Percentiles rank a stretch among this genome's conserved stretches.
Evolutionary conservation across 129 eudicot genomes (phyloP).

Genomic region (Ambrosia trifida): DNA sequence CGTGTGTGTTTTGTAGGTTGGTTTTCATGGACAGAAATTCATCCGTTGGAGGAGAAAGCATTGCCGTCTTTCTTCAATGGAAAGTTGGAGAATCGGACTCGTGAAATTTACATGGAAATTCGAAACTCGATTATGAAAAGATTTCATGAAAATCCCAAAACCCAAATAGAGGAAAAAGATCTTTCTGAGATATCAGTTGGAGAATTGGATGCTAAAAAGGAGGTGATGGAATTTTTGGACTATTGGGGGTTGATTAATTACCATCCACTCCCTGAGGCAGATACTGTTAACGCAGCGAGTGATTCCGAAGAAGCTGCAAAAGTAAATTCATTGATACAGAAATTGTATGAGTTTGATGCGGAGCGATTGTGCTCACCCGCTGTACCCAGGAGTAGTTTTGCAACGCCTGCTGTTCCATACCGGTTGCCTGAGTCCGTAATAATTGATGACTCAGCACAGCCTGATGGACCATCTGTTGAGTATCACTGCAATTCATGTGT

Average conservation of each 20-base stretch:
- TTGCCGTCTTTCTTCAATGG: conserved; percentile 88
- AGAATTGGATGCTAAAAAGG: conserved; percentile 72
- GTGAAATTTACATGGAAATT: conserved; percentile 77
- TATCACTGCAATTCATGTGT: conserved; percentile 97
- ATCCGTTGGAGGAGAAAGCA: conserved; percentile 74
- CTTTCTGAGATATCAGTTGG: conserved; percentile 75
- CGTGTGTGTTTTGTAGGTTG: conserved; percentile 56
- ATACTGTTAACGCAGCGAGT: conserved; percentile 30
- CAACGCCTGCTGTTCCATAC: conserved; percentile 51
- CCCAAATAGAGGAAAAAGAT: conserved; percentile 61
- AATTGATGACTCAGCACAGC: conserved; percentile 66
- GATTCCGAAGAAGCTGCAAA: conserved; percentile 48
- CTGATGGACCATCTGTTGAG: conserved; percentile 92
- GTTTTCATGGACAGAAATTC: conserved; percentile 88
- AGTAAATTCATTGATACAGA: conserved; percentile 57
- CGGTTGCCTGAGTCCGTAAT: conserved; percentile 73
- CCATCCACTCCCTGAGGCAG: conserved; percentile 66
- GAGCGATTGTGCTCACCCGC: conserved; percentile 53
- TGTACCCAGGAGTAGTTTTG: conserved; percentile 43
- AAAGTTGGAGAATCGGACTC: conserved; percentile 66
- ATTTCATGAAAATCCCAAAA: conserved; percentile 63
- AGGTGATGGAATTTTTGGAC: conserved; percentile 88
- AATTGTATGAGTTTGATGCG: conserved; percentile 65
- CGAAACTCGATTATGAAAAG: conserved; percentile 79
- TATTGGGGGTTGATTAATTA: conserved; percentile 98